Conservation (phyloP, 345 rosid genomes). For the Arabidopsis thaliana region DNA sequence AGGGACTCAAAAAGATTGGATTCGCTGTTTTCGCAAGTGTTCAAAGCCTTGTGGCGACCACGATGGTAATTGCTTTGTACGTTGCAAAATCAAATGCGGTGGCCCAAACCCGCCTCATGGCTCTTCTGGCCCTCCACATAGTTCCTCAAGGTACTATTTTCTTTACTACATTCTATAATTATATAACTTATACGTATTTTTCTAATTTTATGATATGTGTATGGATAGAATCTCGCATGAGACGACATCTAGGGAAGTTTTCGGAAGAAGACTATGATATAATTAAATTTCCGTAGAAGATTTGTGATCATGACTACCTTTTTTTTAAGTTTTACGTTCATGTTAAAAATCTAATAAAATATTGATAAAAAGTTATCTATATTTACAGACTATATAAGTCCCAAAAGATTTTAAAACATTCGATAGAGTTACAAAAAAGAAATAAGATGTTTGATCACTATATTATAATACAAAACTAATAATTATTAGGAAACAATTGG, state of each 20-base stretch:
- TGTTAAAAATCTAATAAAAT: background rate
- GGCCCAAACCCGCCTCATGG: slow-evolving; percentile 43
- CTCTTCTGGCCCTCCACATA: background rate
- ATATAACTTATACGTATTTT: background rate
- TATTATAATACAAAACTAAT: background rate
- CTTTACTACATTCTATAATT: background rate
- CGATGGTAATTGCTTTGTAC: slow-evolving; percentile 21
- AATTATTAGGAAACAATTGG: too few relatives aligned
- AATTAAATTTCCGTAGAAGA: background rate
- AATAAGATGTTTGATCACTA: background rate
- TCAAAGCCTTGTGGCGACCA: background rate
- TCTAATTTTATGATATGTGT: background rate
- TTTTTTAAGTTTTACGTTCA: background rate
- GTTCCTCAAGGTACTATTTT: slow-evolving; percentile 13
- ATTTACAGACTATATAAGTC: background rate
- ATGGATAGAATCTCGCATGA: slow-evolving; percentile 2
- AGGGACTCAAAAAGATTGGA: background rate
- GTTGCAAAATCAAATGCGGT: slow-evolving; percentile 32
- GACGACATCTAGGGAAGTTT: background rate
- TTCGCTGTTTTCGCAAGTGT: background rate
- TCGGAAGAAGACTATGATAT: background rate
- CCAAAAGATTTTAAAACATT: background rate
- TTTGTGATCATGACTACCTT: slow-evolving; percentile 1
- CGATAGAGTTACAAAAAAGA: too few relatives aligned
- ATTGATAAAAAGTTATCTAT: background rate